These are phyloP conservation scores for Teratosphaeriaceae sp. DNA, from an alignment of 2,329 filamentous ascomycete species.

Conservation along the genomic window DNA sequence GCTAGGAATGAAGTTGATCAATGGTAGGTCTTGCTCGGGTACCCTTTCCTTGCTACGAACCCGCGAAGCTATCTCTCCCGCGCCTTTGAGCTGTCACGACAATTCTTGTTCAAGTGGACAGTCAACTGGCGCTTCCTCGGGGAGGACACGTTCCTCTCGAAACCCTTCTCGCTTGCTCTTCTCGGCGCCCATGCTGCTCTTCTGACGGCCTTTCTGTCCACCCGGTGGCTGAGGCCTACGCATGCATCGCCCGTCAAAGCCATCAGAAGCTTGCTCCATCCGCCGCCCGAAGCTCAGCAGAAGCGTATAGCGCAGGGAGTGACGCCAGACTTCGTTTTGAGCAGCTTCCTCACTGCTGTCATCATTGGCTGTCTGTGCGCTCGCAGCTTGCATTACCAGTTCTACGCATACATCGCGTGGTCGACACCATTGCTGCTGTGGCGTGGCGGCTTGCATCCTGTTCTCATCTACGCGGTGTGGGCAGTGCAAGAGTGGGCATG, in stretches of 20 bases:
- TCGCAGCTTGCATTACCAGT: slow-evolving; percentile 87
- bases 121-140: slow-evolving; percentile 98
- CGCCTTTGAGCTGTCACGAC: slow-evolving; percentile 84
- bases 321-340: slow-evolving; percentile 67
- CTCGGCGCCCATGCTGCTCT: slow-evolving; percentile 59
- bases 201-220: slow-evolving; percentile 59
- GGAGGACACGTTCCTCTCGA: slow-evolving; percentile 70
- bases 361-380: slow-evolving; percentile 78
- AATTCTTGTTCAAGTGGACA: slow-evolving; percentile 96
- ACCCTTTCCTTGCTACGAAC: slow-evolving; percentile 64
- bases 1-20: slow-evolving; percentile 1
- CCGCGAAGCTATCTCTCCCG: slow-evolving; percentile 65
- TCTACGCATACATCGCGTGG: slow-evolving; percentile 90
- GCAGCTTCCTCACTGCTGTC: slow-evolving; percentile 68
- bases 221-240: slow-evolving; percentile 66
- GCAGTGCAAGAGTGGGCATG: slow-evolving; percentile 81
- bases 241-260: slow-evolving; percentile 53
- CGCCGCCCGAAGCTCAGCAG: slow-evolving; percentile 47
- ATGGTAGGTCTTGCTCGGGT: slow-evolving; percentile 45
- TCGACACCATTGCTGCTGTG: slow-evolving; percentile 81
- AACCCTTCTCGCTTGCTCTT: slow-evolving; percentile 60
- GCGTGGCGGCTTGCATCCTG: slow-evolving; percentile 63
- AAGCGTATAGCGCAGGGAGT: slow-evolving; percentile 51
- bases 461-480: slow-evolving; percentile 65
- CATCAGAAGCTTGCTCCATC: slow-evolving; percentile 40